Base-by-base conservation (phyloP, 768 basidiomycete genomes). In the Hortiboletus flavorubellus region DNA sequence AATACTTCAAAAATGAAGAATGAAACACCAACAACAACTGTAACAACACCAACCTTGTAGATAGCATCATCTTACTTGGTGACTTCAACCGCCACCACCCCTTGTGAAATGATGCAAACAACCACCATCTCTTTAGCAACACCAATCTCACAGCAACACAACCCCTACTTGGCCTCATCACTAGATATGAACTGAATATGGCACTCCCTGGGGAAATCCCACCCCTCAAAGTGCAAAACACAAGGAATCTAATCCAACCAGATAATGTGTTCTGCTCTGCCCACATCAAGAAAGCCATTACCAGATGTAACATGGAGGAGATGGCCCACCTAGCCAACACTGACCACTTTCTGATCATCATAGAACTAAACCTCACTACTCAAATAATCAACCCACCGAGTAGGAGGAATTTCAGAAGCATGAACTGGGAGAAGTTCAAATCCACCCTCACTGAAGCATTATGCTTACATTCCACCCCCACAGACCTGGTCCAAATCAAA, bases 331-430 rank as follows among this genome's bases (percentile, higher is more conserved):
- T 2, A 1, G 9, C 38, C 0, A 8, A 8, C 5, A 39, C n/a
- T 1, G 38, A 39, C n/a, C 38, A 39, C n/a, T 39, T 8, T n/a
- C 38, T n/a, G 8, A 39, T 39, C 1, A 39, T 39, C 7, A 8
- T 5, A 2, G 8, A n/a, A 3, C n/a, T 39, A 18, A 4, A 7
- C n/a, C 16, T 39, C 1, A 10, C 1, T 2, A 16, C 38, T 0
- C 8, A 39, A 18, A 0, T 4, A 16, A 18, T 5, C 9, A 39
- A 39, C n/a, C 16, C 18, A 16, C n/a, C 38, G 5, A 7, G 2
- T 2, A n/a, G 10, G 8, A 8, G 8, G 8, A 39, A 39, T 9
- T 39, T 8, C n/a, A 3, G 38, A 8, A 2, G 2, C 2, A 18
- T n/a, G 9, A 18, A 39, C 38, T 18, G 38, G 38, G n/a, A 39